Evolutionary conservation across 2,329 filamentous ascomycete species (phyloP).

Genomic region (Remersonia thermophila): DNA sequence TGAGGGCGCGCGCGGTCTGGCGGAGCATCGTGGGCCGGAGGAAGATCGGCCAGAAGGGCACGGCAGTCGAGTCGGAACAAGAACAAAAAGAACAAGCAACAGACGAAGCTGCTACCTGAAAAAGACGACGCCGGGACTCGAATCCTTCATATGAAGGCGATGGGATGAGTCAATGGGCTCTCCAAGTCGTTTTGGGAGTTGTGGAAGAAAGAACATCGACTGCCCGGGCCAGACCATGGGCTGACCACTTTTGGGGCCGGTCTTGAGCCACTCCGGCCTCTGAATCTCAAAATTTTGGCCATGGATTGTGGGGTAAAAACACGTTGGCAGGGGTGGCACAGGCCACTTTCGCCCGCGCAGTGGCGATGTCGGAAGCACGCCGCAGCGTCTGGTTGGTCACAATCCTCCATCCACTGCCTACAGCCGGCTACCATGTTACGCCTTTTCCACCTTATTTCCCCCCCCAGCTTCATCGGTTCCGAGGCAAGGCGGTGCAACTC

Average conservation of each 20-base stretch:
- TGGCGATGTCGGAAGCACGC: conserved; percentile 18
- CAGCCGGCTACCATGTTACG: conserved; percentile 6
- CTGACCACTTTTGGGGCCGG: too few relatives aligned
- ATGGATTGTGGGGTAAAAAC: conserved; percentile 14
- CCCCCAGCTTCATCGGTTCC: too few relatives aligned
- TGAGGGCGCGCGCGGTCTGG: conserved; percentile 35
- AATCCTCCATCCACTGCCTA: not conserved
- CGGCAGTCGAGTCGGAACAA: conserved; percentile 2
- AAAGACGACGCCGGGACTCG: not conserved
- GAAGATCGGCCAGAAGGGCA: conserved; percentile 7
- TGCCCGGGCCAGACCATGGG: too few relatives aligned
- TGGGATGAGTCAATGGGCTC: conserved; percentile 10
- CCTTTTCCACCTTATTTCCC: not conserved
- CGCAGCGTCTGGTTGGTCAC: conserved; percentile 5
- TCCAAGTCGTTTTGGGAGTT: conserved; percentile 1
- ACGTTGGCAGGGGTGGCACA: conserved; percentile 9
- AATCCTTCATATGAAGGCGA: conserved; percentile 11
- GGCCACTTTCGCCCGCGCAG: conserved; percentile 8
- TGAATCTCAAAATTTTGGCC: conserved; percentile 10
- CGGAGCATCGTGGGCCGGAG: conserved; percentile 33
- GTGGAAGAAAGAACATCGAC: conserved; percentile 8
- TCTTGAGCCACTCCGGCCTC: too few relatives aligned
- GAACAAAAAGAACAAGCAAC: conserved; percentile 6
- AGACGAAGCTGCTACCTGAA: conserved; percentile 11
- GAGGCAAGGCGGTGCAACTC: too few relatives aligned